Conservation (phyloP, 2,329 filamentous ascomycete genomes). For the Fusarium euwallaceae region DNA sequence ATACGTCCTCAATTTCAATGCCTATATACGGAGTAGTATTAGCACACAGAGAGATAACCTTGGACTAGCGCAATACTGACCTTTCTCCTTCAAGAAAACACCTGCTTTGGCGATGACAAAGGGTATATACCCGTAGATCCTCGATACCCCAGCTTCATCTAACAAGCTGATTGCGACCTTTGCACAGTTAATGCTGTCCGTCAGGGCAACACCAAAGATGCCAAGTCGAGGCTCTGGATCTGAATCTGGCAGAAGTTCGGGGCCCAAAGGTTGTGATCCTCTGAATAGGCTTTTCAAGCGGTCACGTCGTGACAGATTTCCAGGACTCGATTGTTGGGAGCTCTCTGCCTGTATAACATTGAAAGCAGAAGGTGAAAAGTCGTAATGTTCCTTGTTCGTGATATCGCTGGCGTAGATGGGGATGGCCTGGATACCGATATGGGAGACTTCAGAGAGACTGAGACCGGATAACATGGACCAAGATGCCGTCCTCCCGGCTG, state of each 20-base stretch:
- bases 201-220: constrained; percentile 8
- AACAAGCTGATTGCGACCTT: background rate
- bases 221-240: background rate
- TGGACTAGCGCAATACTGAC: background rate
- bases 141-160: background rate
- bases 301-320: background rate
- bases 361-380: background rate
- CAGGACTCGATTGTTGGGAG: background rate
- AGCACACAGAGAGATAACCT: background rate
- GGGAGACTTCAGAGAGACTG: constrained; percentile 21
- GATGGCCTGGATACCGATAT: constrained; percentile 21
- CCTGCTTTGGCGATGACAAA: background rate
- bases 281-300: background rate
- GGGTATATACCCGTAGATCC: background rate
- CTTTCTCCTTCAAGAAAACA: background rate
- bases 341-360: background rate
- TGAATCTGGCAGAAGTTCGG: background rate
- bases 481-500: constrained; percentile 21
- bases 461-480: constrained; percentile 25
- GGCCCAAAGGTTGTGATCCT: background rate
- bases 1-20: background rate
- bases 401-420: constrained; percentile 17
- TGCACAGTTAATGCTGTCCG: background rate
- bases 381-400: constrained; percentile 14
- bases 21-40: background rate